Conservation (phyloP, 805 yeast genomes). For the Pichia ethanolica region DNA sequence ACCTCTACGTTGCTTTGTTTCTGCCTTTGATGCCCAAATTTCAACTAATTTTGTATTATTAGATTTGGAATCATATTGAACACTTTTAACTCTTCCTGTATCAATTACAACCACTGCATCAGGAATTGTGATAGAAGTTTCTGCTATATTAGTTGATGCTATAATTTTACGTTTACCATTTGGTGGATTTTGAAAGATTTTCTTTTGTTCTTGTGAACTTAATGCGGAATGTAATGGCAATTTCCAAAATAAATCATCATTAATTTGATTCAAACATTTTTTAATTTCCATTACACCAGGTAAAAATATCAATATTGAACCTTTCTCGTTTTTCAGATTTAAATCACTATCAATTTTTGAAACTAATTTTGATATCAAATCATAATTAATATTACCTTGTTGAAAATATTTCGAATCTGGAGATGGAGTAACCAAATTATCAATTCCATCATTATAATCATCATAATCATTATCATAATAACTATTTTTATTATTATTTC, state of each 20-base stretch:
- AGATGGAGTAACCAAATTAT: constrained; percentile 43
- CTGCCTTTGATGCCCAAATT: constrained; percentile 85
- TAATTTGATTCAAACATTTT: constrained; percentile 43
- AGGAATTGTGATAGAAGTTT: constrained; percentile 92
- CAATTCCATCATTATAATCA: constrained; percentile 12
- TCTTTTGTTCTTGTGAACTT: constrained; percentile 72
- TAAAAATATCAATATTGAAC: constrained; percentile 76
- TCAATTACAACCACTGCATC: constrained; percentile 92
- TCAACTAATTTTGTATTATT: constrained; percentile 71
- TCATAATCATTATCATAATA: constrained; percentile 1
- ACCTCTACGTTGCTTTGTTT: constrained; percentile 86
- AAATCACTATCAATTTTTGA: constrained; percentile 45
- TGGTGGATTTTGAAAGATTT: constrained; percentile 57
- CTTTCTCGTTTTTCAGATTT: constrained; percentile 34
- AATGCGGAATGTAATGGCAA: constrained; percentile 88
- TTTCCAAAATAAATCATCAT: constrained; percentile 28
- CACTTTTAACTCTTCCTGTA: constrained; percentile 75
- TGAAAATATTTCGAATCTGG: constrained; percentile 62
- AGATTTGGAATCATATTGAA: constrained; percentile 58
- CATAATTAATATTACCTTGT: constrained; percentile 66
- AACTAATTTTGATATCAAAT: constrained; percentile 55
- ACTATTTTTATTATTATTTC: background rate
- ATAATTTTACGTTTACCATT: constrained; percentile 63
- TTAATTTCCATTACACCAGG: constrained; percentile 90
- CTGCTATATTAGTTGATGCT: constrained; percentile 91